Percentiles rank a stretch among this genome's conserved stretches.
phyloP scores from a whole-genome alignment of 179 eudicot species.

The Camellia oleifera region DNA sequence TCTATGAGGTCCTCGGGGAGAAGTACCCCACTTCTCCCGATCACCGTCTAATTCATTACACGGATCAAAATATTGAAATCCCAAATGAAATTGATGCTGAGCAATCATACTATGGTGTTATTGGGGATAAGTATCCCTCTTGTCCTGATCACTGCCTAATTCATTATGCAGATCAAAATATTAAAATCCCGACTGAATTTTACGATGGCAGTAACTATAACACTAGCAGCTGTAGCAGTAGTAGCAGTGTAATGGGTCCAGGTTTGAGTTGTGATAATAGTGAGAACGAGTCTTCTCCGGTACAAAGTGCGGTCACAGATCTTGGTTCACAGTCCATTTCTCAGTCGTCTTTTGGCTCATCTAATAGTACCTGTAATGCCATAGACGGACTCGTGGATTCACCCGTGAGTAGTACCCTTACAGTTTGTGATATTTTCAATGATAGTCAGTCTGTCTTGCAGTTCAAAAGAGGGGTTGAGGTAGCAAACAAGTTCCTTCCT shows the following conservation, averaged over 20 bases:
- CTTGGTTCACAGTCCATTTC: slow-evolving; percentile 30
- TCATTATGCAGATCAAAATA: slow-evolving; percentile 10
- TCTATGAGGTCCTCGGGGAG: slow-evolving; percentile 64
- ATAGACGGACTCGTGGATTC: slow-evolving; percentile 48
- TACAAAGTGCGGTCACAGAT: slow-evolving; percentile 21
- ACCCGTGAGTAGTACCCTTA: slow-evolving; percentile 57
- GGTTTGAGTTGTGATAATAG: slow-evolving; percentile 25
- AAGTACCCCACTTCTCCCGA: slow-evolving; percentile 33
- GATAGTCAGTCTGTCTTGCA: slow-evolving; percentile 55
- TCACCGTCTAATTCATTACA: not conserved
- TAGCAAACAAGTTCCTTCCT: slow-evolving; percentile 66
- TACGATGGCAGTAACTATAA: slow-evolving; percentile 10
- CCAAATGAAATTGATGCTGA: slow-evolving; percentile 37
- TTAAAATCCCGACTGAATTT: slow-evolving; percentile 9
- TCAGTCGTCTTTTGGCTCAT: slow-evolving; percentile 37
- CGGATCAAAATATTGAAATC: slow-evolving; percentile 5
- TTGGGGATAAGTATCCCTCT: slow-evolving; percentile 52
- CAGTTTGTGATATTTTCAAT: slow-evolving; percentile 44
- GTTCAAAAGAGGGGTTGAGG: slow-evolving; percentile 64
- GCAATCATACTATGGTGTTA: slow-evolving; percentile 66
- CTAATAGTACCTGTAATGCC: slow-evolving; percentile 28
- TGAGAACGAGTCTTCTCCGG: slow-evolving; percentile 20
- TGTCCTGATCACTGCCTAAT: not conserved
- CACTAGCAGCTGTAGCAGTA: slow-evolving; percentile 12
- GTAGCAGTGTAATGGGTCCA: slow-evolving; percentile 10